These are phyloP conservation scores for Capsella bursapastoris DNA, from an alignment of 345 rosid genomes.

Conservation along the genomic window DNA sequence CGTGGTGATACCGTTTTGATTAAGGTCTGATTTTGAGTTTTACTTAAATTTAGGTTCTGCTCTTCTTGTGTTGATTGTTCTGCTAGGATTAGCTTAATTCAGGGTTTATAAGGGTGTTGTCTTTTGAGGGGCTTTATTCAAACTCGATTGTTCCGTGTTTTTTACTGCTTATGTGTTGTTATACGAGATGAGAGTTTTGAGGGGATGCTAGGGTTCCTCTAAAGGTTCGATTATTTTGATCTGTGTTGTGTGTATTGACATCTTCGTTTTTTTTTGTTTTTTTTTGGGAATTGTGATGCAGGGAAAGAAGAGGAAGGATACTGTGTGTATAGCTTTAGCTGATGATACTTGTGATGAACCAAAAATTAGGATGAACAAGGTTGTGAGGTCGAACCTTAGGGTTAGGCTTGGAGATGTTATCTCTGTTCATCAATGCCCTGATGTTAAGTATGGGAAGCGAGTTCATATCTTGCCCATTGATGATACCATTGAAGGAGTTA, in stretches of 20 bases:
- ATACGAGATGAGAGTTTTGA: not conserved
- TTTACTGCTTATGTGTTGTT: not conserved
- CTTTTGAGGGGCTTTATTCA: not conserved
- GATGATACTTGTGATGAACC: slow-evolving; percentile 65
- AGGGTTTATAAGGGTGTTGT: not conserved
- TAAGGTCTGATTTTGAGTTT: slow-evolving; percentile 48
- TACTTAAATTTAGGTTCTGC: not conserved
- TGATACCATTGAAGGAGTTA: slow-evolving; percentile 71
- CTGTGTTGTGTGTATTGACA: slow-evolving; percentile 14
- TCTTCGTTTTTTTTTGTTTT: not conserved
- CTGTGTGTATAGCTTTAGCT: slow-evolving; percentile 70
- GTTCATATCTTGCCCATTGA: slow-evolving; percentile 73
- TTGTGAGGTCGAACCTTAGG: slow-evolving; percentile 67
- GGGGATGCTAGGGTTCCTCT: not conserved
- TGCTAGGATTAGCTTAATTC: not conserved
- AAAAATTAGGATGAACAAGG: slow-evolving; percentile 72
- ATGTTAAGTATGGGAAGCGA: slow-evolving; percentile 72
- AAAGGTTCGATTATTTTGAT: not conserved
- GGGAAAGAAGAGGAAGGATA: slow-evolving; percentile 76
- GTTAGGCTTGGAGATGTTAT: slow-evolving; percentile 76
- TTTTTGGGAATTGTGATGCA: slow-evolving; percentile 24
- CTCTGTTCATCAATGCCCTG: slow-evolving; percentile 71
- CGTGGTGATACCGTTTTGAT: slow-evolving; percentile 75
- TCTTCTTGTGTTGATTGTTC: not conserved
- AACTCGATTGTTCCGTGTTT: not conserved